phyloP scores from a whole-genome alignment of 1,139 yeast species.

The Yamadazyma atlantica region DNA sequence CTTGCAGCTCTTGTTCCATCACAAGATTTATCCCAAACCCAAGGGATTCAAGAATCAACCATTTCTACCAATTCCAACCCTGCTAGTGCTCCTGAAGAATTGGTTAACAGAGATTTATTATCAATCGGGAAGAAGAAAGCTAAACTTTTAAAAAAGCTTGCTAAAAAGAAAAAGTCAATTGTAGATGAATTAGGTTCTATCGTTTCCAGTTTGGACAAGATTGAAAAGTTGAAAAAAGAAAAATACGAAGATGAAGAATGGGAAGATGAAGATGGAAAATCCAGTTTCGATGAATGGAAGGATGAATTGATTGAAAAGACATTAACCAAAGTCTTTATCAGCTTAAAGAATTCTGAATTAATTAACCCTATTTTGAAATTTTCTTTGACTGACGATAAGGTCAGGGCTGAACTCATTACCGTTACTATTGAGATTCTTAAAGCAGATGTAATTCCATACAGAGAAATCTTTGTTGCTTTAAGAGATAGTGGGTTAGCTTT shows the following conservation, averaged over 20 bases:
- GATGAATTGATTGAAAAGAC: constrained; percentile 23
- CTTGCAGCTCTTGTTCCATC: neutral
- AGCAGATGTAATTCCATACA: constrained; percentile 34
- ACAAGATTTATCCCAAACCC: no score
- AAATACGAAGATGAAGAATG: constrained; percentile 8
- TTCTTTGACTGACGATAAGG: constrained; percentile 31
- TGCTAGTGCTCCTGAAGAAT: neutral
- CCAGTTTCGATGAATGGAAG: constrained; percentile 4
- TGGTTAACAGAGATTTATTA: neutral
- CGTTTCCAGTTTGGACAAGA: constrained; percentile 12
- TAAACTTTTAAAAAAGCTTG: constrained; percentile 6
- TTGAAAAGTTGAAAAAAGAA: constrained; percentile 12
- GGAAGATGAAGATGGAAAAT: constrained; percentile 3
- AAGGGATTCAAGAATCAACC: no score
- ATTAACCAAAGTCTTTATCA: constrained; percentile 23
- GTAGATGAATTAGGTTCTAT: constrained; percentile 14
- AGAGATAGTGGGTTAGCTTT: constrained; percentile 32
- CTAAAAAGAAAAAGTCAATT: constrained; percentile 8
- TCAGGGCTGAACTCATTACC: constrained; percentile 25
- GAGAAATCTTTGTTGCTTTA: constrained; percentile 32
- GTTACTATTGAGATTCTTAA: constrained; percentile 26
- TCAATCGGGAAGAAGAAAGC: constrained; percentile 1
- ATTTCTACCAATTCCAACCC: neutral
- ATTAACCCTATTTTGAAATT: constrained; percentile 26
- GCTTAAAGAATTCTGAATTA: constrained; percentile 32